A percentile compares a stretch with the other conserved stretches of the same genome.
phyloP scores from a whole-genome alignment of 805 yeast species.

The Barnettozyma botsteinii region DNA sequence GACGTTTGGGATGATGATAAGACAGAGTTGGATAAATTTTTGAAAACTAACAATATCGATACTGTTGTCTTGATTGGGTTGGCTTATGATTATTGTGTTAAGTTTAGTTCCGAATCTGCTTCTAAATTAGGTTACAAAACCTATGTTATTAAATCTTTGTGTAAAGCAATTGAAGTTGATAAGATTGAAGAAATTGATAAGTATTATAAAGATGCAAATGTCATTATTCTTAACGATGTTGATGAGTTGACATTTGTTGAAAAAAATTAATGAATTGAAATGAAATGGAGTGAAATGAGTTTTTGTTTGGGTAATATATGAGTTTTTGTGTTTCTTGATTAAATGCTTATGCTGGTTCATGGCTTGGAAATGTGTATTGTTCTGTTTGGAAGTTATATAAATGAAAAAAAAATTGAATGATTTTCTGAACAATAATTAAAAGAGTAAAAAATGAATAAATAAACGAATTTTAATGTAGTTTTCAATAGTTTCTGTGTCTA shows the following conservation, averaged over 20 bases:
- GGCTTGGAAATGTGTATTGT: too few relatives aligned
- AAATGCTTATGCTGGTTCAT: too few relatives aligned
- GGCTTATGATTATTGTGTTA: constrained; percentile 85
- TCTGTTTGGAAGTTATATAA: too few relatives aligned
- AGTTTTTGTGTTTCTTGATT: too few relatives aligned
- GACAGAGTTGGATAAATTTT: constrained; percentile 54
- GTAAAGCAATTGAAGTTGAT: constrained; percentile 50
- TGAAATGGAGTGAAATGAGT: too few relatives aligned
- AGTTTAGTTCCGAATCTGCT: constrained; percentile 69
- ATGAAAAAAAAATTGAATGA: not conserved
- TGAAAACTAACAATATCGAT: constrained; percentile 42
- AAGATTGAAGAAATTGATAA: constrained; percentile 31
- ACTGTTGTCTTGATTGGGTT: constrained; percentile 73
- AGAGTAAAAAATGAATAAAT: not conserved
- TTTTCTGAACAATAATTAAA: not conserved
- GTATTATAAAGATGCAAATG: constrained; percentile 29
- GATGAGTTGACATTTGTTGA: constrained; percentile 7
- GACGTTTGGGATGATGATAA: constrained; percentile 71
- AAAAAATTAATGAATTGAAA: not conserved
- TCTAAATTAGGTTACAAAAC: constrained; percentile 57
- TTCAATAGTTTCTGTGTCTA: too few relatives aligned
- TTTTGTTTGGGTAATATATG: too few relatives aligned
- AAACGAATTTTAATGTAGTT: not conserved
- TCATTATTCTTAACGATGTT: constrained; percentile 23
- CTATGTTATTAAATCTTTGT: constrained; percentile 49